Evolutionary conservation across 2,329 filamentous ascomycete species (phyloP).

Genomic region (Fusarium tricinctum): DNA sequence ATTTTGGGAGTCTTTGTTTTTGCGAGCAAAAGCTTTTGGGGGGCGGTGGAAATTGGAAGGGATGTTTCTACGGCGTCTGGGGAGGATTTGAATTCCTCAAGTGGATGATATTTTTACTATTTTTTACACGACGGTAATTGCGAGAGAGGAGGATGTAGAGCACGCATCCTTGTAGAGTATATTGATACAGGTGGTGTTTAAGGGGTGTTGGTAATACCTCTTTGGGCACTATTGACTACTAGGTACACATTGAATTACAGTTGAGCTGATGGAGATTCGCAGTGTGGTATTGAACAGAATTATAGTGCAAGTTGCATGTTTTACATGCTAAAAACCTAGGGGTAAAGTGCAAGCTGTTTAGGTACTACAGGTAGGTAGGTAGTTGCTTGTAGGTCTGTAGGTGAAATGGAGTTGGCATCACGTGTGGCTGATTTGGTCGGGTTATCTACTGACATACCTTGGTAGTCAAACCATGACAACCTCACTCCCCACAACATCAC

Average conservation of each 20-base stretch:
- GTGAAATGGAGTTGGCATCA: slow-evolving; percentile 13
- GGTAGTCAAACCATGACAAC: slow-evolving; percentile 5
- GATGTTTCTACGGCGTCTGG: slow-evolving; percentile 49
- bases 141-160: slow-evolving; percentile 32
- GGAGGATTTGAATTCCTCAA: slow-evolving; percentile 47
- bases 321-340: background rate
- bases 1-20: slow-evolving; percentile 46
- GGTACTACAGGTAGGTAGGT: too few relatives aligned
- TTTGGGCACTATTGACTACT: slow-evolving; percentile 1
- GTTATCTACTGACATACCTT: background rate
- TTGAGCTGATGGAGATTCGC: slow-evolving; percentile 6
- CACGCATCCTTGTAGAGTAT: slow-evolving; percentile 43
- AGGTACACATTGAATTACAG: slow-evolving; percentile 10
- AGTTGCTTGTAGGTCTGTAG: background rate
- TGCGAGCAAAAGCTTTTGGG: slow-evolving; percentile 48
- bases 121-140: slow-evolving; percentile 44
- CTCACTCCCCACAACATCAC: slow-evolving; percentile 14
- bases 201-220: slow-evolving; percentile 20
- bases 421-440: slow-evolving; percentile 25
- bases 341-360: background rate
- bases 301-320: slow-evolving; percentile 9
- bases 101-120: slow-evolving; percentile 35
- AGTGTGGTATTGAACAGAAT: slow-evolving; percentile 1
- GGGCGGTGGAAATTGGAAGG: slow-evolving; percentile 44
- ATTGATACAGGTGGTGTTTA: slow-evolving; percentile 29